phyloP scores from a whole-genome alignment of 257 asterid species.

The Solanum virginianum region DNA sequence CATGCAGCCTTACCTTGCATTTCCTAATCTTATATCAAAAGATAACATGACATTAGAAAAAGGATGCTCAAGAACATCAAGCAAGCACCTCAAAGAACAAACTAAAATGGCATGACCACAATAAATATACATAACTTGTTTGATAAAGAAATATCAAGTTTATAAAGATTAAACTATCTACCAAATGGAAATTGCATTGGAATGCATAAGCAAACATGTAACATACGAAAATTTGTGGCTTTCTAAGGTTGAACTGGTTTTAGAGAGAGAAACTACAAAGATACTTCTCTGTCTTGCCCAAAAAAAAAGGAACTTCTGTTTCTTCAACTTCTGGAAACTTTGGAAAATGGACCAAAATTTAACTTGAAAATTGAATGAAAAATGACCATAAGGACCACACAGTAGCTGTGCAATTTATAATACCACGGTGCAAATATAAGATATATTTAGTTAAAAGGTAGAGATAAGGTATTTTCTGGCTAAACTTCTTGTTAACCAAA shows the following conservation, averaged over 20 bases:
- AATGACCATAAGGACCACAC: background rate
- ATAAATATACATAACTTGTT: background rate
- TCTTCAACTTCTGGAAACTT: background rate
- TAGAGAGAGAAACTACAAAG: background rate
- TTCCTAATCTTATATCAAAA: background rate
- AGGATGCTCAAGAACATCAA: background rate
- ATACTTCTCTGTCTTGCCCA: background rate
- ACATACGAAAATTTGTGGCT: background rate
- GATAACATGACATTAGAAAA: background rate
- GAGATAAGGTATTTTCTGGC: background rate
- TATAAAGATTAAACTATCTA: background rate
- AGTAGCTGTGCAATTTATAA: background rate
- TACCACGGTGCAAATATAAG: background rate
- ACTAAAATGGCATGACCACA: background rate
- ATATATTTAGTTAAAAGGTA: background rate
- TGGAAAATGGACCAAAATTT: background rate
- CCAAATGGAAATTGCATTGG: background rate
- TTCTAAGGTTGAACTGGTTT: background rate
- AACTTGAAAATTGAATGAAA: background rate
- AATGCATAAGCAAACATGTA: background rate
- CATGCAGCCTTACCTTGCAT: too few species aligned
- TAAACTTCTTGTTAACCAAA: background rate
- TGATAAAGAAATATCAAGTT: background rate
- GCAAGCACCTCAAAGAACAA: background rate
- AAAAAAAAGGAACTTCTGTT: background rate